Evolutionary conservation across 257 asterid species (phyloP).

Genomic region (Phtheirospermum japonicum): DNA sequence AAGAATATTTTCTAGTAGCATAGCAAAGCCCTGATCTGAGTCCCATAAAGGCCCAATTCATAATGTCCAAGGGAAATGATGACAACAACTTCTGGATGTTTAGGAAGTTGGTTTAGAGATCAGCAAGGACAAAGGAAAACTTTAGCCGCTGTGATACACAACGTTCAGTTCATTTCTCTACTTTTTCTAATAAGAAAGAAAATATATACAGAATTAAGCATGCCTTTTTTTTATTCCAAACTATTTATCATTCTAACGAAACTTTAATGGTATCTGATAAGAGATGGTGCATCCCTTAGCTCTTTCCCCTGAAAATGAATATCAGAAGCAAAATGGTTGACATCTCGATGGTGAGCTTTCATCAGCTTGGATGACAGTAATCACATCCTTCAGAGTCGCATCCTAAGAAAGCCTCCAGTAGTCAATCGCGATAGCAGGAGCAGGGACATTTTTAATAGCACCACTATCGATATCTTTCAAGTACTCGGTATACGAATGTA

Average conservation of each 20-base stretch:
- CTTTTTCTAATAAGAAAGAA: no score
- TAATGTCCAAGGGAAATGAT: no score
- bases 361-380: conserved; percentile 82
- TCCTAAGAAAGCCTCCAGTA: conserved; percentile 85
- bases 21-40: no score
- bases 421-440: conserved; percentile 91
- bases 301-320: conserved; percentile 82
- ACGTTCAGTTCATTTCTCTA: no score
- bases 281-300: conserved; percentile 80
- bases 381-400: conserved; percentile 76
- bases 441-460: conserved; percentile 58
- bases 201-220: no score
- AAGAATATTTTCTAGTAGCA: no score
- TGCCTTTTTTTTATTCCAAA: conserved; percentile 6
- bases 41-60: neutral
- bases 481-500: conserved; percentile 80
- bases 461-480: conserved; percentile 76
- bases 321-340: conserved; percentile 96
- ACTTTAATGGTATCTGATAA: no score
- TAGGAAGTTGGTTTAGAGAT: no score
- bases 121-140: neutral
- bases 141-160: no score
- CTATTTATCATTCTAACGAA: neutral
- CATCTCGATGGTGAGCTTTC: conserved; percentile 98
- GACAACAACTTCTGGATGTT: no score